Evolutionary conservation across 116 monocot species (phyloP), one percentile per base, ranked within the genome.

Genomic region (Papilionanthe hybrid): DNA sequence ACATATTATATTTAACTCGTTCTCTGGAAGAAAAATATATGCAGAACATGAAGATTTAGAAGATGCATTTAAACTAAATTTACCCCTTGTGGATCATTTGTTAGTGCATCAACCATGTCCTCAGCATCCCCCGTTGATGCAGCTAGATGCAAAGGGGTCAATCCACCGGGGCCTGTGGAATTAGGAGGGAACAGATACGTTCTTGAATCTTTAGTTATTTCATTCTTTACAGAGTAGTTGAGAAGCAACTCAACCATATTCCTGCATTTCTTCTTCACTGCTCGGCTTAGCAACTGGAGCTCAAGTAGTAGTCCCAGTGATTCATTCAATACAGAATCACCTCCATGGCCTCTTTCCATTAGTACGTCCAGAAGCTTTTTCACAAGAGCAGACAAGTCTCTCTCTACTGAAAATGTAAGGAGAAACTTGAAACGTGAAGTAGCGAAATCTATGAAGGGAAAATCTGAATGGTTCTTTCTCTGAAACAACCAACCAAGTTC

Each of bases 401-500:
- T 77, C 56, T 89, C 86, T 17, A 82, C 82, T 23, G 86, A 86
- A 73, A 86, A 89, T 79, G 81, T 47, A 27, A 89, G 18, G 23
- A 89, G 89, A 58, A 75, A 80, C 60, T 86, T 86, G 80, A 89
- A 86, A 17, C 86, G 84, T 22, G 49, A 30, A 72, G 27, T 49
- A 18, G 89, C 86, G 80, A 89, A 89, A 78, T 86, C 84, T 9
- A 57, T 29, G 15, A 32, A 78, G 12, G 66, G 32, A 32, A 74
- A 41, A 27, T 72, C 58, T 28, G 55, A 41, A 44, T 41, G 25
- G 67, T 72, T 78, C 32, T 77, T 91, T 72, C 83, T 99, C 79
- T 99, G 99, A 80, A 99, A 93, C 25, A 99, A 86, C 99, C 99
- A 99, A 11, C 95, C 95, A 77, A 99, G 92, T 85, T 99, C 99